Base-by-base conservation (phyloP, 1,139 yeast species). In the Saccharomyces pastorianus region DNA sequence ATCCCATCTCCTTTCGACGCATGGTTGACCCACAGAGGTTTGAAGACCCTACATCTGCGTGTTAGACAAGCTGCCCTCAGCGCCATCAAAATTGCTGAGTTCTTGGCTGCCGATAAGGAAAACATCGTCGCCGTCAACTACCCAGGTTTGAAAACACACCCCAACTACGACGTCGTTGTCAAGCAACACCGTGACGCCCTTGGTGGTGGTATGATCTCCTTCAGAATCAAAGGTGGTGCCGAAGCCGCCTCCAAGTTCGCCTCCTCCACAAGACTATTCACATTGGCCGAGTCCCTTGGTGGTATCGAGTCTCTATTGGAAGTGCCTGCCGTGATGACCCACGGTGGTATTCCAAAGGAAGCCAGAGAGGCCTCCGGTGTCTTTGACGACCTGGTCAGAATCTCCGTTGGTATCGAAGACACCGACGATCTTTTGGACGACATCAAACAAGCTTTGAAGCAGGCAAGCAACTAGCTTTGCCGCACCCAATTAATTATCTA, bases 321-420 rank as follows among this genome's bases (percentile, higher is more conserved):
- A 73, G 93, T 88, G 52, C 96, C 96, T 52, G 95, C 96, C 55
- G 83, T 84, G 54, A 88, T 88, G 96, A 88, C 96, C 63, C 96
- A 88, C 67, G 95, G 95, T 55, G 96, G 96, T 69, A 88, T 89
- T 71, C 91, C 95, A 67, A 78, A 79, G 71, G 88, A 76, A 54
- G 84, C 82, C 66, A 83, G 96, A 73, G 95, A 86, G 72, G 79
- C 83, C 52, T 80, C 84, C 56, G 96, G 96, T 61, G 95, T 89
- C 50, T 85, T 67, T 64, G 95, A 88, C 65, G 90, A 88, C 73
- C 79, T 89, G 72, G 78, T 88, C 64, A 83, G 96, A 77, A 76
- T 88, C 58, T 82, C 89, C 59, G 93, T 88, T 56, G 96, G 96
- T 75, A 85, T 88, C 62, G 96, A 89, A 75, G 96, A 88, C 64